phyloP scores from a whole-genome alignment of 495 filamentous ascomycete genomes.

The Aspergillus kassunensis region DNA sequence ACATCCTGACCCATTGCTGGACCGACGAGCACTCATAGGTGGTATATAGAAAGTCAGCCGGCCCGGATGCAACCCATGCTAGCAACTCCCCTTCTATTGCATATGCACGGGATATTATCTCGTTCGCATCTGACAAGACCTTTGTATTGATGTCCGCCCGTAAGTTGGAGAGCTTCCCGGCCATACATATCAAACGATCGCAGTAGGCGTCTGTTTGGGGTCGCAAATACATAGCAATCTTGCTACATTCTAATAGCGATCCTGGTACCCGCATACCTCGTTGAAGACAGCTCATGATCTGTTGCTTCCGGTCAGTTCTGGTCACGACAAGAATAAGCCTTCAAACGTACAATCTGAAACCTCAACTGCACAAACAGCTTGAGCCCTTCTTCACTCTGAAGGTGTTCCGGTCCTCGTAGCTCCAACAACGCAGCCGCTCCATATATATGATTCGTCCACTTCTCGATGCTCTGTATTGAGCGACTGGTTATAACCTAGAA shows the following conservation, averaged over 20 bases:
- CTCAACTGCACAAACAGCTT: conserved; percentile 56
- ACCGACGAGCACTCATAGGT: conserved; percentile 22
- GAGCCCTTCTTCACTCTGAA: conserved; percentile 50
- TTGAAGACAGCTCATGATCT: conserved; percentile 42
- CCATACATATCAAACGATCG: conserved; percentile 35
- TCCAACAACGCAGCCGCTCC: conserved; percentile 55
- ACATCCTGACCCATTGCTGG: conserved; percentile 19
- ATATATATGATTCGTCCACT: conserved; percentile 57
- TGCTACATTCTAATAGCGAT: conserved; percentile 32
- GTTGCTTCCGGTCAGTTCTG: not conserved
- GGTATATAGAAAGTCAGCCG: conserved; percentile 34
- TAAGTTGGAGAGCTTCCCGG: conserved; percentile 41
- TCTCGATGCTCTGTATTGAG: conserved; percentile 39
- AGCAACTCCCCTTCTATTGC: conserved; percentile 51
- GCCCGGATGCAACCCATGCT: conserved; percentile 37
- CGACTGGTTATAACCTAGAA: conserved; percentile 46
- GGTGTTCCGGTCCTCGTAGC: conserved; percentile 53
- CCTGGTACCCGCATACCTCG: conserved; percentile 31
- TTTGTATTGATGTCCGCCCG: conserved; percentile 41
- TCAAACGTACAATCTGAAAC: conserved; percentile 39
- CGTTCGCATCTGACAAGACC: conserved; percentile 32
- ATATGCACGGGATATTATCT: conserved; percentile 43
- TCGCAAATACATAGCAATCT: conserved; percentile 33
- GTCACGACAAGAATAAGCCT: not conserved
- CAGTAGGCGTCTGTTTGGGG: conserved; percentile 30